Evolutionary conservation across 1,284 basidiomycete genomes (phyloP), one percentile per base, ranked within the genome.

Genomic region (Pterulicium gracile): DNA sequence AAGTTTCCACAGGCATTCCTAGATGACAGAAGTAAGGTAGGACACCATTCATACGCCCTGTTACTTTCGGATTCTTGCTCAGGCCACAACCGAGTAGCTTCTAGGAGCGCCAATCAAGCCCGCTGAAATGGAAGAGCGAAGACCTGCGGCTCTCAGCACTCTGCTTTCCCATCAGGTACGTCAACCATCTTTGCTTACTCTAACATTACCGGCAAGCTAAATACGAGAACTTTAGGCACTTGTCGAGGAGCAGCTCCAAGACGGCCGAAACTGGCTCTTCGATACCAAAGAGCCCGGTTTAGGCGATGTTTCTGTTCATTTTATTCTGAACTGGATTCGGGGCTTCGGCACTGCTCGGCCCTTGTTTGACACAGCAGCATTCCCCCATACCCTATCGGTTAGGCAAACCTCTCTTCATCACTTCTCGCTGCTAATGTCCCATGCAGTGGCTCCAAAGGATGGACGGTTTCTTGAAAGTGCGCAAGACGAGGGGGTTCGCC

Each of bases 261-360:
- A 78, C 55, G 72, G 65, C n/a, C 68, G 77, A 2, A 69, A 74
- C 55, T 81, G 76, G 75, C 58, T 78, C 3, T 68, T 78, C 49
- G 69, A 77, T 51, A 77, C 77, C 0, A 67, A 68, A 45, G 47
- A 58, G 0, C 73, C 75, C 3, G 65, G 73, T 40, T 57, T 77
- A 7, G 72, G 68, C 4, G 77, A 81, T 52, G 53, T 79, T 14
- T 66, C 70, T 2, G 60, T 71, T 3, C 66, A 78, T 50, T 73
- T 73, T 50, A 52, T 73, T 3, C 60, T 70, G 46, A 56, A 57
- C 3, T 79, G 76, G 75, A 55, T 67, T 15, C 57, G 60, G 21
- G 45, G 54, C 1, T 66, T 74, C 56, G 57, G 52, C 20, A 58
- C 52, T 18, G 56, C 63, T 19, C 59, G 66, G 35, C 42, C 51